These are phyloP conservation scores for Picochlorum sp. DNA, from an alignment of 139 green algal genomes.

Conservation along the genomic window DNA sequence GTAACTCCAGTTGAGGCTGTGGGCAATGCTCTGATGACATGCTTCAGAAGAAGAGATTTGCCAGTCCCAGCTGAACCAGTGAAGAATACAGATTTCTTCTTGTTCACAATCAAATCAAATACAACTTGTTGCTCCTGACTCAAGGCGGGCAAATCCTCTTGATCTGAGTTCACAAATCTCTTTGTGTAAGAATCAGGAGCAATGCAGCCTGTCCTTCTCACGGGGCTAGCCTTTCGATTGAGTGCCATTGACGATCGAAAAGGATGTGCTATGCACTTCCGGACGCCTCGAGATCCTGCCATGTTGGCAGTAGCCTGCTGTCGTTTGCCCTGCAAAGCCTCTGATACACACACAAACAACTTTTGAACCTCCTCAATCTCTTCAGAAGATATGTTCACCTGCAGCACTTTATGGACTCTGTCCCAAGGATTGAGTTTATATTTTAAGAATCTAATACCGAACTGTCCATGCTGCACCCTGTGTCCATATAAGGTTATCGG, in stretches of 20 bases:
- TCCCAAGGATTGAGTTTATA: slow-evolving; percentile 25
- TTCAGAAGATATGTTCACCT: slow-evolving; percentile 11
- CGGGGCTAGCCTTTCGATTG: neutral
- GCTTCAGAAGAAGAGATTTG: slow-evolving; percentile 54
- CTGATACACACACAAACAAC: no score
- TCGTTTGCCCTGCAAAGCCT: neutral
- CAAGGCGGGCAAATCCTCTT: slow-evolving; percentile 26
- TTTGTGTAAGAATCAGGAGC: slow-evolving; percentile 6
- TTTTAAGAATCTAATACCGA: slow-evolving; percentile 28
- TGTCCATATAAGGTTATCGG: slow-evolving; percentile 23
- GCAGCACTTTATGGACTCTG: slow-evolving; percentile 11
- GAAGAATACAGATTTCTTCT: slow-evolving; percentile 45
- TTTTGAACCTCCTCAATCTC: slow-evolving; percentile 7
- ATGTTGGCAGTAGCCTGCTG: no score
- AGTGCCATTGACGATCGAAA: neutral
- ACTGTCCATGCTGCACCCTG: slow-evolving; percentile 19
- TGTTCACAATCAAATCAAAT: slow-evolving; percentile 26
- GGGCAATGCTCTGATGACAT: slow-evolving; percentile 35
- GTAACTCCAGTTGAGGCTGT: slow-evolving; percentile 28
- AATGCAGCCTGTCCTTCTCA: neutral
- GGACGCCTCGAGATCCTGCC: no score
- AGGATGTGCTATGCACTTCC: neutral
- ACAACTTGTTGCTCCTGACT: slow-evolving; percentile 33
- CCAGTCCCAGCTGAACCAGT: slow-evolving; percentile 54
- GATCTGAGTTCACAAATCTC: neutral